These are phyloP conservation scores for Conidiobolus coronatus DNA, from an alignment of 371 early-diverging fungal species.

Conservation along the genomic window DNA sequence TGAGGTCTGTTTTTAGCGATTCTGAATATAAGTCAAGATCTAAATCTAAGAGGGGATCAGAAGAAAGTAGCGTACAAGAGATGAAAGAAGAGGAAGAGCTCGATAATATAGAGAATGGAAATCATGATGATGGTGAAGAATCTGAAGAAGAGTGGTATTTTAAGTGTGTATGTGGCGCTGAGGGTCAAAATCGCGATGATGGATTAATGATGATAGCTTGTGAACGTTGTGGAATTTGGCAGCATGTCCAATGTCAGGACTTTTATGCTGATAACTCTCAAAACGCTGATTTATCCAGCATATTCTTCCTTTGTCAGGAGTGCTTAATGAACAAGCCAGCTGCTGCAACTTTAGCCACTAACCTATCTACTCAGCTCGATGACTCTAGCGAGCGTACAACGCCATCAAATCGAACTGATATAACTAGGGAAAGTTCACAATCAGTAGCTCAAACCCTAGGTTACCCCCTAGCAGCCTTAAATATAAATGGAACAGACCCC, in stretches of 20 bases:
- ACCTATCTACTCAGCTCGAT: too few relatives aligned
- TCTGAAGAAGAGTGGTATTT: background rate
- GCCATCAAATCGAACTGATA: too few relatives aligned
- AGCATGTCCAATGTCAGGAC: background rate
- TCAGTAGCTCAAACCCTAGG: too few relatives aligned
- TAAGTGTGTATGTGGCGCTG: background rate
- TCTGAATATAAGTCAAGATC: too few relatives aligned
- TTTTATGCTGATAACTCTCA: background rate
- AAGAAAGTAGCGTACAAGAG: background rate
- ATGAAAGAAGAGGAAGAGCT: background rate
- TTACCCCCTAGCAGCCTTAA: too few relatives aligned
- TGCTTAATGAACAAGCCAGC: background rate
- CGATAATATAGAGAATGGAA: background rate
- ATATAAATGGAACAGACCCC: too few relatives aligned
- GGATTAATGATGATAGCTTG: background rate
- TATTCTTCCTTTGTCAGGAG: background rate
- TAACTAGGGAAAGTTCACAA: too few relatives aligned
- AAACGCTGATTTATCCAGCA: background rate
- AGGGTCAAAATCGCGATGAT: slow-evolving; percentile 1
- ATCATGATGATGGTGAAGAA: background rate
- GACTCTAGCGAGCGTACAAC: too few relatives aligned
- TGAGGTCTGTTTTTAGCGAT: too few relatives aligned
- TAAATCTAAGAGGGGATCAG: too few relatives aligned
- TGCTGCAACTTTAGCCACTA: too few relatives aligned
- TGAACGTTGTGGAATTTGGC: slow-evolving; percentile 1